Percentiles rank a stretch among this genome's conserved stretches.
Conservation (phyloP, 2,329 filamentous ascomycete genomes). For the Calonectria hawksworthii region DNA sequence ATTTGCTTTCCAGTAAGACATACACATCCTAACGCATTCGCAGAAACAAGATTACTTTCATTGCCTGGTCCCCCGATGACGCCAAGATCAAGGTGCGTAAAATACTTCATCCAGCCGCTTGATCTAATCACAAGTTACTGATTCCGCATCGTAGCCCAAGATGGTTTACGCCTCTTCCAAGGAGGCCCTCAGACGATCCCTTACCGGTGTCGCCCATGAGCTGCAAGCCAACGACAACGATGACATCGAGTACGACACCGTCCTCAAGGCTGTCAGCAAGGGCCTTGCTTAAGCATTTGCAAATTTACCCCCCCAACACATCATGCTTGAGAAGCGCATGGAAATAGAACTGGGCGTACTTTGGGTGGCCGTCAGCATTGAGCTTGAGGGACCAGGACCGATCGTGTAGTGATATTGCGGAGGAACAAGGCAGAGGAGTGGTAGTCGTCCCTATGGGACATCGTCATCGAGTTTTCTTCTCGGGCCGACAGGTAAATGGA, state of each 20-base stretch:
- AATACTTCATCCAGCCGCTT: conserved; percentile 70
- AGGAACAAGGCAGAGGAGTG: conserved; percentile 34
- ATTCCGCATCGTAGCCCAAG: conserved; percentile 72
- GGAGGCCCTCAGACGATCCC: conserved; percentile 84
- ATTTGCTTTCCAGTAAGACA: not conserved
- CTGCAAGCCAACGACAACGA: conserved; percentile 88
- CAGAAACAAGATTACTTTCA: conserved; percentile 84
- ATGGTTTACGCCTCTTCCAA: conserved; percentile 94
- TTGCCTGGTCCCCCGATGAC: conserved; percentile 87
- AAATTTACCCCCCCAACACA: conserved; percentile 30
- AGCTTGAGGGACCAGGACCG: conserved; percentile 41
- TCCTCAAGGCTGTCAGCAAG: conserved; percentile 78
- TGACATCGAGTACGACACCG: conserved; percentile 83
- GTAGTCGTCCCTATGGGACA: conserved; percentile 35
- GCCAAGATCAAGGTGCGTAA: conserved; percentile 79
- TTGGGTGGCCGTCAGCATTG: conserved; percentile 43
- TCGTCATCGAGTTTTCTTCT: conserved; percentile 41
- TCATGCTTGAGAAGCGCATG: conserved; percentile 40
- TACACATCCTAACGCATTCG: conserved; percentile 33
- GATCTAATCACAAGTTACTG: conserved; percentile 47
- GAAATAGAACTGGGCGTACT: conserved; percentile 44
- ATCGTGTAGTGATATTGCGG: conserved; percentile 45
- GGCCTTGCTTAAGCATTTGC: conserved; percentile 62
- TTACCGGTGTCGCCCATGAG: conserved; percentile 81
- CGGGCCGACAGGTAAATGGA: conserved; percentile 45